Evolutionary conservation across 139 green algal species (phyloP).

Genomic region (Picochlorum costavermella): DNA sequence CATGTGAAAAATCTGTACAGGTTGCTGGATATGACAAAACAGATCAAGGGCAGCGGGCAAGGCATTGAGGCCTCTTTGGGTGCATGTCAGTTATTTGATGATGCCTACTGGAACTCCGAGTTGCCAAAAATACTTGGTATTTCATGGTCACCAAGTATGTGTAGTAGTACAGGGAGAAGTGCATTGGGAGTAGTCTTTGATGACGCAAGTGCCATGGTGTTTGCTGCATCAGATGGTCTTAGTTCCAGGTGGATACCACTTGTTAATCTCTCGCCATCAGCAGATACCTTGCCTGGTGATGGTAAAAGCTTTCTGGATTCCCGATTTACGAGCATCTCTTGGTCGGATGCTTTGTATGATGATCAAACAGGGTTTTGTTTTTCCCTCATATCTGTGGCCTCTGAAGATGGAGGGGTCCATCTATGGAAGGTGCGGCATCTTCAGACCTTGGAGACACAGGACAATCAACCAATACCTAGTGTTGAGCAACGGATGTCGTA

Average conservation of each 20-base stretch:
- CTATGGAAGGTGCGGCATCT: constrained; percentile 29
- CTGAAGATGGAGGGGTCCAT: constrained; percentile 33
- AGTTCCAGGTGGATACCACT: not conserved
- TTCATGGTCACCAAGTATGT: constrained; percentile 7
- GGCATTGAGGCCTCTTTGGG: not conserved
- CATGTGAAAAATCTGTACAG: not conserved
- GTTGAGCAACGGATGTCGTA: constrained; percentile 11
- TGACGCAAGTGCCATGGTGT: constrained; percentile 35
- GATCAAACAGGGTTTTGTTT: constrained; percentile 1
- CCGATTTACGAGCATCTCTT: constrained; percentile 1
- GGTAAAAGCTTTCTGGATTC: constrained; percentile 8
- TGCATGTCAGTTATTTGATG: not conserved
- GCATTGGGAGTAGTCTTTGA: constrained; percentile 26
- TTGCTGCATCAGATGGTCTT: constrained; percentile 16
- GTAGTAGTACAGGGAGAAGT: constrained; percentile 19
- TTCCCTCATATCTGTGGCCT: constrained; percentile 23
- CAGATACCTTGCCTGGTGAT: constrained; percentile 1
- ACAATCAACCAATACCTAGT: not conserved
- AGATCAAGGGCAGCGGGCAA: not conserved
- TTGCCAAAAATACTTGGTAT: not conserved
- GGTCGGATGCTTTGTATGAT: constrained; percentile 14
- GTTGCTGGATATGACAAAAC: not conserved
- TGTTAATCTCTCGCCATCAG: not conserved
- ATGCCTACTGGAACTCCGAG: not conserved
- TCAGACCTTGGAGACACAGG: not conserved